These are phyloP conservation scores for Paecilomyces variotii DNA, from an alignment of 2,329 filamentous ascomycete species.

Conservation along the genomic window DNA sequence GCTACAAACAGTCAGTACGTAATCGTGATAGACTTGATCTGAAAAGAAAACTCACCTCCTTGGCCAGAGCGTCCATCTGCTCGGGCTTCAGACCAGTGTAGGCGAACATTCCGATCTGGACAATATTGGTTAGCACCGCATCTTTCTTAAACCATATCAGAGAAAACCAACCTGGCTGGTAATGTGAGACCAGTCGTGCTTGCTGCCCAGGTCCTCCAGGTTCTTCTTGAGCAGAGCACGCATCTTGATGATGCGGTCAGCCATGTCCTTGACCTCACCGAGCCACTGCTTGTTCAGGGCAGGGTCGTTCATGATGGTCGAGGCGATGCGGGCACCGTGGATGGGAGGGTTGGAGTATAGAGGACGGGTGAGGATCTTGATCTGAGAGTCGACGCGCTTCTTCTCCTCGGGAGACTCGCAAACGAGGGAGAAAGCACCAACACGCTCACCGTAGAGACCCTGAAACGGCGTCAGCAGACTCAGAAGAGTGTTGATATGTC, in stretches of 20 bases:
- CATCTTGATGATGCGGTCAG: constrained; percentile 98
- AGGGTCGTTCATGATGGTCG: constrained; percentile 80
- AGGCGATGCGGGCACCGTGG: constrained; percentile 89
- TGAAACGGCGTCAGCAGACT: constrained; percentile 24
- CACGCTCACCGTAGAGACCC: constrained; percentile 97
- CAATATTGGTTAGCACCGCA: constrained; percentile 4
- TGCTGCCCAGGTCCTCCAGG: constrained; percentile 87
- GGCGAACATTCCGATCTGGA: constrained; percentile 93
- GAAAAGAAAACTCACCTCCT: constrained; percentile 53
- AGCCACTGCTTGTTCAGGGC: constrained; percentile 90
- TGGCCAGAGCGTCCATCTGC: constrained; percentile 85
- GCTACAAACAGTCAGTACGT: constrained; percentile 34
- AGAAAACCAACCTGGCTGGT: constrained; percentile 59
- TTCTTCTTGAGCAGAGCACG: constrained; percentile 88
- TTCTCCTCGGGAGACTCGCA: constrained; percentile 80
- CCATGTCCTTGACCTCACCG: constrained; percentile 95
- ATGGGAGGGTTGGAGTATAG: constrained; percentile 98
- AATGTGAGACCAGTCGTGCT: constrained; percentile 98
- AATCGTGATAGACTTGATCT: background rate
- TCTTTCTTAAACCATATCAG: background rate
- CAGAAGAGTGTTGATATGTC: background rate
- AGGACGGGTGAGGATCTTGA: constrained; percentile 96
- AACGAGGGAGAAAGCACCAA: constrained; percentile 91
- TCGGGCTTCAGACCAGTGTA: constrained; percentile 88
- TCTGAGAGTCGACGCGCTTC: constrained; percentile 90